Base-by-base conservation (phyloP, 805 yeast species). In the Candida loeiensis region DNA sequence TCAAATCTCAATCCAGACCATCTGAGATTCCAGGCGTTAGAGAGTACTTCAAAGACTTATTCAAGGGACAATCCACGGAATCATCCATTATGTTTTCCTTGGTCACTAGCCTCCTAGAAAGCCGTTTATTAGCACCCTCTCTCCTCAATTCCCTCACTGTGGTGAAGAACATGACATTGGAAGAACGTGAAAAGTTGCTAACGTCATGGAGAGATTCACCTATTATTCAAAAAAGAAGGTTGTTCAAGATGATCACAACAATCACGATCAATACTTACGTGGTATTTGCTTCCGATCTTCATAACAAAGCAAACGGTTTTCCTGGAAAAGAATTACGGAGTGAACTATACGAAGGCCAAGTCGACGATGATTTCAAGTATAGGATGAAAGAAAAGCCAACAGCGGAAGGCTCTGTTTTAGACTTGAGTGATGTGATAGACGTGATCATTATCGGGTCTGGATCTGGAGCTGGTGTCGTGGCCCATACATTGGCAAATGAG, bases 191-290 rank as follows among this genome's bases (percentile, higher is more conserved):
- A 34, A 44, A 37, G 2, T 41, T 73, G 13, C 45, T 76, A 21
- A 40, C 36, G 4, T 43, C 60, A 4, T 72, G 77, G 78, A 53
- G 66, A 25, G 57, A 57, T 42, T 70, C 79, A 6, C 66, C 67
- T 2, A 15, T 75, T 15, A 40, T 57, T 2, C 38, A 46, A 9
- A 61, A 64, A 37, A 61, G 74, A 33, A 51, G 59, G 39, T 47
- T 75, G 6, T 67, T 56, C 48, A 45, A 57, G 19, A 48, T 64
- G 16, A 39, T 73, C 32, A 29, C 43, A 14, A 37, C 57, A 6
- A 21, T 70, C 12, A 41, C 64, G 6, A 39, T 57, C 15, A 31
- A 51, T 22, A 45, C 61, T 0, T 71, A 58, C 43, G 46, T 52
- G 4, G 43, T 49, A 12, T 32, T 54, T 15, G 66, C 67, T 6